Evolutionary conservation across 345 rosid genomes (phyloP).

Genomic region (Corymbia maculata): DNA sequence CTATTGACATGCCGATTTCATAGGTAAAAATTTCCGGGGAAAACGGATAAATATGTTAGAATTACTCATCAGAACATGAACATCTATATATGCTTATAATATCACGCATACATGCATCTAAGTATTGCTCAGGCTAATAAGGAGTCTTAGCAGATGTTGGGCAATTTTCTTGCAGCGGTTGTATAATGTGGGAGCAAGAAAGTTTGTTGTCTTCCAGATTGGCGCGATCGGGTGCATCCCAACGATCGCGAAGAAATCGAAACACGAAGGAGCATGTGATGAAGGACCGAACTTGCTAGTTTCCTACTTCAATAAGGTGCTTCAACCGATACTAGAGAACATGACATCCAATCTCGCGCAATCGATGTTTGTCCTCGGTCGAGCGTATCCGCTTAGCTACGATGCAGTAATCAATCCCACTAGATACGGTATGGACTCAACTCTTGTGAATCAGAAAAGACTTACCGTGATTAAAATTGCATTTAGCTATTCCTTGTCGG

Average conservation of each 20-base stretch:
- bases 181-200: conserved; percentile 26
- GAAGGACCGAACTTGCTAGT: conserved; percentile 18
- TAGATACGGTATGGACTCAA: conserved; percentile 6
- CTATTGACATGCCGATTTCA: background rate
- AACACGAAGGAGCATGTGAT: conserved; percentile 13
- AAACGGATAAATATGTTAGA: background rate
- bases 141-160: background rate
- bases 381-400: conserved; percentile 9
- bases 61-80: background rate
- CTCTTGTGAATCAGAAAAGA: background rate
- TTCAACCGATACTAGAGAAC: conserved; percentile 9
- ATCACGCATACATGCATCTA: background rate
- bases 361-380: conserved; percentile 15
- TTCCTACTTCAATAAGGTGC: conserved; percentile 11
- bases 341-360: conserved; percentile 14
- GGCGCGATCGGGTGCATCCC: conserved; percentile 49
- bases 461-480: background rate
- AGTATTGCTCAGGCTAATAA: background rate
- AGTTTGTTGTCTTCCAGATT: conserved; percentile 26
- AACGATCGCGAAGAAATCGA: conserved; percentile 2
- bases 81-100: background rate
- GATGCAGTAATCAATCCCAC: conserved; percentile 27
- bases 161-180: conserved; percentile 10
- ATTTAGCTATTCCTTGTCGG: background rate
- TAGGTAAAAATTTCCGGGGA: background rate